These are phyloP conservation scores for Hypoxylon sp. DNA, from an alignment of 2,329 filamentous ascomycete genomes.

Conservation along the genomic window DNA sequence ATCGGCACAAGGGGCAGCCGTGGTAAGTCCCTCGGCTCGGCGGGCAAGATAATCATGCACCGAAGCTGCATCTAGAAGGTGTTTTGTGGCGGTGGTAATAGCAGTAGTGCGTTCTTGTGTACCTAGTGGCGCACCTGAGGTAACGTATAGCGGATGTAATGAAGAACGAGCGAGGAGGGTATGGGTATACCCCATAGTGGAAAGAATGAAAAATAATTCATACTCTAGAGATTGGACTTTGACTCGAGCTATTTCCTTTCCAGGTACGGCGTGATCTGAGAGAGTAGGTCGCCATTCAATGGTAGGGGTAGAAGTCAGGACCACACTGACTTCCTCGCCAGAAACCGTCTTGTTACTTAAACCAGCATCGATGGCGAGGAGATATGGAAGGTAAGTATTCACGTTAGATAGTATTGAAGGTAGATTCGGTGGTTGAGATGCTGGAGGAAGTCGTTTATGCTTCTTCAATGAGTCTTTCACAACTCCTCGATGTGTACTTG, in stretches of 20 bases:
- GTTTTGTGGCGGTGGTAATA: constrained; percentile 81
- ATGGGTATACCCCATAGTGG: constrained; percentile 82
- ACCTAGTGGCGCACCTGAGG: constrained; percentile 71
- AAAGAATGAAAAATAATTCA: constrained; percentile 85
- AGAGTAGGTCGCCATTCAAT: constrained; percentile 91
- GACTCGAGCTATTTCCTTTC: constrained; percentile 75
- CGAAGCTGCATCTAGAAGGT: constrained; percentile 82
- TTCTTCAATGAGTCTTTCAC: constrained; percentile 88
- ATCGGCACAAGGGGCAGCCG: constrained; percentile 65
- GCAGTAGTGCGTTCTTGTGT: constrained; percentile 77
- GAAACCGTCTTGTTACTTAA: constrained; percentile 68
- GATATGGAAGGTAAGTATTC: constrained; percentile 85
- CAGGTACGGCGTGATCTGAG: constrained; percentile 73
- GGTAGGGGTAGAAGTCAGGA: constrained; percentile 71
- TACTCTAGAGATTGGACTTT: constrained; percentile 82
- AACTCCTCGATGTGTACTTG: constrained; percentile 86
- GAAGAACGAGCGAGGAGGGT: constrained; percentile 79
- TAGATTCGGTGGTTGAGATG: constrained; percentile 79
- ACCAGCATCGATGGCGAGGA: constrained; percentile 82
- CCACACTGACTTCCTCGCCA: constrained; percentile 76
- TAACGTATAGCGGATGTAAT: constrained; percentile 80
- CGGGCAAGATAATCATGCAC: constrained; percentile 80
- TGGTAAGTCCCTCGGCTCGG: constrained; percentile 64
- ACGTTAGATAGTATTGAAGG: constrained; percentile 77
- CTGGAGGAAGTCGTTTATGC: constrained; percentile 85